These are phyloP conservation scores for Panaeolus papilionaceus DNA, from an alignment of 768 basidiomycete genomes.

Conservation along the genomic window DNA sequence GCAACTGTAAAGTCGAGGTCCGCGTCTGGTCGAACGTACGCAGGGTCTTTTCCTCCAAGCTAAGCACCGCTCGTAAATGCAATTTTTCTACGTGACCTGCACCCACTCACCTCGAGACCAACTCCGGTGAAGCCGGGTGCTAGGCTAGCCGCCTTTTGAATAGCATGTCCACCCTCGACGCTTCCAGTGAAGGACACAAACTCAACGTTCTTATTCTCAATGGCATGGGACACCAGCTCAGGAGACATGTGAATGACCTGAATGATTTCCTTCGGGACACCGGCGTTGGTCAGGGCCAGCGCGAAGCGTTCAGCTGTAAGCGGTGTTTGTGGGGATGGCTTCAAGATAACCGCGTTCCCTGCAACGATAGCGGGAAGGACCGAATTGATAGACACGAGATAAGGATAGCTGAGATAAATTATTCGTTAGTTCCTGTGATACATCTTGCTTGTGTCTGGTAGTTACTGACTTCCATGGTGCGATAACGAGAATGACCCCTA, in stretches of 20 bases:
- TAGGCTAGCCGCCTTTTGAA: constrained; percentile 72
- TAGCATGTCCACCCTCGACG: constrained; percentile 76
- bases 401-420: constrained; percentile 69
- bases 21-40: constrained; percentile 90
- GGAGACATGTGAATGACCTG: constrained; percentile 81
- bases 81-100: neutral
- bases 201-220: constrained; percentile 70
- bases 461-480: constrained; percentile 90
- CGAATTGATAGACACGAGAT: constrained; percentile 89
- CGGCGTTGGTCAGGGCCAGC: constrained; percentile 71
- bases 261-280: constrained; percentile 76
- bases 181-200: constrained; percentile 93
- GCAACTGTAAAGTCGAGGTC: constrained; percentile 82
- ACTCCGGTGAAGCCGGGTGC: constrained; percentile 85
- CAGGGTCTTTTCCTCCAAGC: constrained; percentile 98
- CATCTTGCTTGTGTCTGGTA: neutral
- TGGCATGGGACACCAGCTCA: constrained; percentile 59
- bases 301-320: constrained; percentile 84
- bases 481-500: constrained; percentile 89
- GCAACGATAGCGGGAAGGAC: constrained; percentile 91
- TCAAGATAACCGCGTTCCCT: constrained; percentile 90
- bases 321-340: constrained; percentile 97
- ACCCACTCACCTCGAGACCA: constrained; percentile 70
- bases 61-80: constrained; percentile 33
- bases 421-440: neutral